Conservation (phyloP, 805 yeast species). For the Metschnikowia colocasiae region DNA sequence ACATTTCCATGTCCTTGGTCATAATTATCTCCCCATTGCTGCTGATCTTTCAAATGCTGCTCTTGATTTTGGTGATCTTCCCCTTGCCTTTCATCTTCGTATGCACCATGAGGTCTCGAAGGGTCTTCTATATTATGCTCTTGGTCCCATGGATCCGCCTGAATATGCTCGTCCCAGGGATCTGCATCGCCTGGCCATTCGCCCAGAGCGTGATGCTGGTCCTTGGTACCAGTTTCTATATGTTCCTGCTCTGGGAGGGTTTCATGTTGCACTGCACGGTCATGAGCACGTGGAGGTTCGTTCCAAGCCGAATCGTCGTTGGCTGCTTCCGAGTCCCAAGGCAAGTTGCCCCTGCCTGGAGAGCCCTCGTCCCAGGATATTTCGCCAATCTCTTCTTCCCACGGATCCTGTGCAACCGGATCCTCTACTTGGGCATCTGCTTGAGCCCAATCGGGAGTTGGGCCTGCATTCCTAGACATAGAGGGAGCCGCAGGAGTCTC, state of each 20-base stretch:
- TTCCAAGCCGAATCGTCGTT: not conserved
- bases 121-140: not conserved
- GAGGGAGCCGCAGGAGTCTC: not conserved
- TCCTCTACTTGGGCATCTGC: not conserved
- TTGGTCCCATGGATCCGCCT: conserved; percentile 1
- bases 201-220: not conserved
- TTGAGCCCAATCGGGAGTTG: not conserved
- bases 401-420: conserved; percentile 7
- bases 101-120: not conserved
- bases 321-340: conserved; percentile 1
- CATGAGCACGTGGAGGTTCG: not conserved
- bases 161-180: not conserved
- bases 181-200: not conserved
- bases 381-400: conserved; percentile 19
- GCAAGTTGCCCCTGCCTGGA: conserved; percentile 4
- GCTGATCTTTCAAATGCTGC: not conserved
- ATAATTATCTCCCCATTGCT: not conserved
- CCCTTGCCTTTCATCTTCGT: not conserved
- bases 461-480: not conserved
- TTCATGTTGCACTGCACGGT: not conserved
- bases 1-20: not conserved
- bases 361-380: conserved; percentile 17
- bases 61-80: not conserved
- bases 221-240: not conserved
- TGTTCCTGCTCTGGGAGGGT: not conserved